phyloP scores from a whole-genome alignment of 495 filamentous ascomycete species.

The Paragyromitra xinjiangensis region DNA sequence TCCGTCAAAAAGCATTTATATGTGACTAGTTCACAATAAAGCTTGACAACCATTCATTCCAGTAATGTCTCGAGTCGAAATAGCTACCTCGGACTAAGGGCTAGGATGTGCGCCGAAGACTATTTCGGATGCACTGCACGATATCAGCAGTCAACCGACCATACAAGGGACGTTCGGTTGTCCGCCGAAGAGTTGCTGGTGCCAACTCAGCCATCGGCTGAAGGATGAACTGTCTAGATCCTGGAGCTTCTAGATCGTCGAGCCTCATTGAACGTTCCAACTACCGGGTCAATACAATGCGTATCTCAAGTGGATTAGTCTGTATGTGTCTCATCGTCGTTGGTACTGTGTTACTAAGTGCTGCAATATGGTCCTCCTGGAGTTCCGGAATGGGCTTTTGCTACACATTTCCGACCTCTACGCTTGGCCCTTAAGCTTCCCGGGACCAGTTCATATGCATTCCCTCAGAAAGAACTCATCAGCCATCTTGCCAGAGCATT shows the following conservation, averaged over 20 bases:
- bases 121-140: background rate
- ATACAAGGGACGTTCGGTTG: background rate
- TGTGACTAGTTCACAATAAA: background rate
- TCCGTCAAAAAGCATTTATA: background rate
- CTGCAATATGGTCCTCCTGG: background rate
- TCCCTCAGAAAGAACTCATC: background rate
- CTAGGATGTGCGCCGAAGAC: background rate
- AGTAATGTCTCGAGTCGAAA: background rate
- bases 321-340: background rate
- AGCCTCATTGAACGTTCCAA: background rate
- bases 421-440: background rate
- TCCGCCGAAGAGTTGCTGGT: background rate
- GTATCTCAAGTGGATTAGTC: conserved; percentile 12
- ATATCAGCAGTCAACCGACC: background rate
- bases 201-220: conserved; percentile 17
- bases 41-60: background rate
- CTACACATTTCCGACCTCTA: background rate
- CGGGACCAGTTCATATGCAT: background rate
- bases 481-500: background rate
- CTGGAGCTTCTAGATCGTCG: background rate
- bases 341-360: background rate
- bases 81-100: background rate
- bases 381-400: background rate
- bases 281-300: conserved; percentile 3
- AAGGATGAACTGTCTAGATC: background rate